A percentile compares a stretch with the other conserved stretches of the same genome.
Evolutionary conservation across 805 yeast genomes (phyloP).

Genomic region (Gaillardinia entomophila): DNA sequence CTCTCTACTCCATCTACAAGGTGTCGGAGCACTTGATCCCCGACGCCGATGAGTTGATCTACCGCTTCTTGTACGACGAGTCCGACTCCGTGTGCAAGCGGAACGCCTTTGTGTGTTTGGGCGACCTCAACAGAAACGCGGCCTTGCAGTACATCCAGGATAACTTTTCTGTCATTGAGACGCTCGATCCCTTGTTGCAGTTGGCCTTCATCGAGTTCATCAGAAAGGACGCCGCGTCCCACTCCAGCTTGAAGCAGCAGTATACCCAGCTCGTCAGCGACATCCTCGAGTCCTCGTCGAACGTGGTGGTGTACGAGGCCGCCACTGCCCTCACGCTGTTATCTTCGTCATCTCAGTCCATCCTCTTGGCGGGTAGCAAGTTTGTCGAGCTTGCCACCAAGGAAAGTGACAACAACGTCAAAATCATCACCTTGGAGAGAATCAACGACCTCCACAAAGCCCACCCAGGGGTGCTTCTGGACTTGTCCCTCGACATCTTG

Average conservation of each 20-base stretch:
- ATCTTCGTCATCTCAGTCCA: slow-evolving; percentile 58
- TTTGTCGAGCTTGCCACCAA: slow-evolving; percentile 84
- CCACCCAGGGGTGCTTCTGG: slow-evolving; percentile 80
- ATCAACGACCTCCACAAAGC: slow-evolving; percentile 67
- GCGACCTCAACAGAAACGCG: slow-evolving; percentile 76
- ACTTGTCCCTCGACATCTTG: slow-evolving; percentile 77
- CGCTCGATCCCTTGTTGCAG: slow-evolving; percentile 79
- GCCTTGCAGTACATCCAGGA: slow-evolving; percentile 80
- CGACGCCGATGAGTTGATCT: slow-evolving; percentile 86
- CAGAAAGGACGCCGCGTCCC: slow-evolving; percentile 65
- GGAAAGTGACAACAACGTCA: slow-evolving; percentile 93
- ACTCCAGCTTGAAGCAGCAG: slow-evolving; percentile 60
- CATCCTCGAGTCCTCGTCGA: slow-evolving; percentile 62
- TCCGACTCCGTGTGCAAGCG: slow-evolving; percentile 91
- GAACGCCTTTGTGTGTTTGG: slow-evolving; percentile 86
- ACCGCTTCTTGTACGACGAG: slow-evolving; percentile 70
- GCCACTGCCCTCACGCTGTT: slow-evolving; percentile 70
- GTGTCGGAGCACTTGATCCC: slow-evolving; percentile 86
- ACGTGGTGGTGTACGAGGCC: slow-evolving; percentile 84
- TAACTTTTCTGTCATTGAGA: slow-evolving; percentile 51
- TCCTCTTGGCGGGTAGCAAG: slow-evolving; percentile 76
- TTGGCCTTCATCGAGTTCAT: slow-evolving; percentile 88
- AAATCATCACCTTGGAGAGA: slow-evolving; percentile 85
- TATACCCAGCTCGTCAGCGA: slow-evolving; percentile 71
- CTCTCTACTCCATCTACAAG: slow-evolving; percentile 74